Conservation (phyloP, 78 protist species). For the Dictyostelium firmibasis region DNA sequence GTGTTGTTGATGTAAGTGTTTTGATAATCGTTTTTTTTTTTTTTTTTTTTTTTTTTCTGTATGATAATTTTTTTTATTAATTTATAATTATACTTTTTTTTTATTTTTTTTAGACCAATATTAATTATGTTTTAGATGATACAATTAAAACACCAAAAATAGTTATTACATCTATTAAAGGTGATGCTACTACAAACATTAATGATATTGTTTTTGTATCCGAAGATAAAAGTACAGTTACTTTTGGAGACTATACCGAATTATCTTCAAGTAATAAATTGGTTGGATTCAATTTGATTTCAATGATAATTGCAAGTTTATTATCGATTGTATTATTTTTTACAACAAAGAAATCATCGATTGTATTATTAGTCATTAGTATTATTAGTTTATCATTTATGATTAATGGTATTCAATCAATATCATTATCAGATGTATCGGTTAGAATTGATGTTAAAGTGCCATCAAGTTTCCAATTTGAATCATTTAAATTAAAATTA, state of each 20-base stretch:
- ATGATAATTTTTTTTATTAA: background rate
- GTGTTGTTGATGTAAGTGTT: background rate
- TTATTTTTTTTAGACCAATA: background rate
- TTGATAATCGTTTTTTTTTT: too few relatives aligned
- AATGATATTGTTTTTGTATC: slow-evolving; percentile 13
- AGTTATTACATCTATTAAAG: background rate
- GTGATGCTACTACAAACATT: background rate
- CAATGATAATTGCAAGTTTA: background rate
- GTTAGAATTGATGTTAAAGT: background rate
- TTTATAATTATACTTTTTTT: background rate
- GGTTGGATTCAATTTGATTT: background rate
- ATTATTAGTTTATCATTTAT: background rate
- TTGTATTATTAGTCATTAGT: background rate
- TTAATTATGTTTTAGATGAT: slow-evolving; percentile 3
- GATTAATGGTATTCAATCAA: background rate
- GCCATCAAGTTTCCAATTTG: background rate
- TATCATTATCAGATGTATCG: background rate
- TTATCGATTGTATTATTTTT: background rate
- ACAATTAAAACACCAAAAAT: slow-evolving; percentile 3
- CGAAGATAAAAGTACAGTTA: slow-evolving; percentile 6
- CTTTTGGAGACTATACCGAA: background rate
- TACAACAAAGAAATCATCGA: background rate
- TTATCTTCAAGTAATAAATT: background rate
- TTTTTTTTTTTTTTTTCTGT: background rate
- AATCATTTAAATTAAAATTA: background rate